Evolutionary conservation across 2,329 filamentous ascomycete species (phyloP), one percentile per base, ranked within the genome.

Genomic region (Fusarium sp.): DNA sequence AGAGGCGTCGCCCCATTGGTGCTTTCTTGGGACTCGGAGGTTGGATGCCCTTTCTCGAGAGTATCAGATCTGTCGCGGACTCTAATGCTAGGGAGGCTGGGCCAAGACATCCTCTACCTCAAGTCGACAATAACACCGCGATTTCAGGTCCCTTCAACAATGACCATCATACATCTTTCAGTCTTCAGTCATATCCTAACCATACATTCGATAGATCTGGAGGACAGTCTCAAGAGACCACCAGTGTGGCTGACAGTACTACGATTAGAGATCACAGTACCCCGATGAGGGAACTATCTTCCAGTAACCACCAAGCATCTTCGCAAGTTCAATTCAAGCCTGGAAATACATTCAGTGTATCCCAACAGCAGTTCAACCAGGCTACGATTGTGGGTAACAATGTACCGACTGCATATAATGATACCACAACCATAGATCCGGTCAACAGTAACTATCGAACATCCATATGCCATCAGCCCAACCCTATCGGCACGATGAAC

Each of bases 1-100:
- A 42, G 34, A 52, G 34, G n/a, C 13, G 51, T n/a, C 11, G 8
- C 4, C 26, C 24, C 11, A 7, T 63, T 3, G 55, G 57, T 31
- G 55, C 62, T 22, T 69, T 70, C 28, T 38, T 65, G 33, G 62
- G 55, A 7, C 24, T 57, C 5, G 40, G 39, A 7, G 38, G 52
- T 2, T 60, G 44, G 50, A 49, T 69, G 36, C 65, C 57, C 6
- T 62, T 57, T 17, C 28, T 43, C 22, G 26, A 31, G 14, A 57
- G 62, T 17, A 8, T 65, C 6, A 24, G 19, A n/a, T 31, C 26
- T 26, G n/a, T 65, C n/a, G 57, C 47, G 21, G 33, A 39, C 17
- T 11, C 9, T 4, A 53, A 19, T 7, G 2, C 34, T 14, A 7
- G 17, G 14, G 34, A 17, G 34, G 34, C 17, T 36, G 6, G 7